These are phyloP conservation scores for Kingdonia uniflora DNA, from an alignment of 164 flowering plant species.

Conservation along the genomic window DNA sequence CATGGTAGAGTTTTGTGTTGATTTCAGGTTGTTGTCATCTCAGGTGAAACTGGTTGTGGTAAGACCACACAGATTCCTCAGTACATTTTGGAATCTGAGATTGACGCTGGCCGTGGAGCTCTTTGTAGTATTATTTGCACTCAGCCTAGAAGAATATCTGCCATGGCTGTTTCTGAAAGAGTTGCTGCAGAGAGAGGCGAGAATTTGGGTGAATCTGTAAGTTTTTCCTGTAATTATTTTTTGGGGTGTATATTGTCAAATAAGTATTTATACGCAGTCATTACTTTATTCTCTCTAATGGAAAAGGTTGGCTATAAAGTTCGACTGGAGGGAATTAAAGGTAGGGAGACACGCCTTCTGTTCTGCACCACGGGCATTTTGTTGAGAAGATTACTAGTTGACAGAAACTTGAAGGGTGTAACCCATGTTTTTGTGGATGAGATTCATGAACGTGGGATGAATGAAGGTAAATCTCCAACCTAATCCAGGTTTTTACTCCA, in stretches of 20 bases:
- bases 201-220: constrained; percentile 84
- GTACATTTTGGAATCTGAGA: constrained; percentile 84
- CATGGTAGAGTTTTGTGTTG: constrained; percentile 10
- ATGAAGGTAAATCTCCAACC: constrained; percentile 52
- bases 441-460: constrained; percentile 92
- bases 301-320: constrained; percentile 82
- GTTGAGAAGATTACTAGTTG: constrained; percentile 67
- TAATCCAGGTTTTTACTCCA: constrained; percentile 5
- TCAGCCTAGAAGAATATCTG: constrained; percentile 94
- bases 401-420: constrained; percentile 65
- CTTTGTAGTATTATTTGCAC: constrained; percentile 83
- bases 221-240: constrained; percentile 15
- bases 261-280: no score
- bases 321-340: constrained; percentile 77
- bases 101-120: constrained; percentile 64
- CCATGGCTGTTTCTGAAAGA: constrained; percentile 95
- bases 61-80: constrained; percentile 98
- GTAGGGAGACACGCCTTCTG: constrained; percentile 80
- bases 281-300: constrained; percentile 2
- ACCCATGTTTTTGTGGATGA: constrained; percentile 87
- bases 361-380: constrained; percentile 90
- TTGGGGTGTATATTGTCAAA: background rate
- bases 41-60: constrained; percentile 99
- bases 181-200: constrained; percentile 95
- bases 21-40: constrained; percentile 72